Conservation (phyloP, 768 basidiomycete species). For the Rickenella mellea region DNA sequence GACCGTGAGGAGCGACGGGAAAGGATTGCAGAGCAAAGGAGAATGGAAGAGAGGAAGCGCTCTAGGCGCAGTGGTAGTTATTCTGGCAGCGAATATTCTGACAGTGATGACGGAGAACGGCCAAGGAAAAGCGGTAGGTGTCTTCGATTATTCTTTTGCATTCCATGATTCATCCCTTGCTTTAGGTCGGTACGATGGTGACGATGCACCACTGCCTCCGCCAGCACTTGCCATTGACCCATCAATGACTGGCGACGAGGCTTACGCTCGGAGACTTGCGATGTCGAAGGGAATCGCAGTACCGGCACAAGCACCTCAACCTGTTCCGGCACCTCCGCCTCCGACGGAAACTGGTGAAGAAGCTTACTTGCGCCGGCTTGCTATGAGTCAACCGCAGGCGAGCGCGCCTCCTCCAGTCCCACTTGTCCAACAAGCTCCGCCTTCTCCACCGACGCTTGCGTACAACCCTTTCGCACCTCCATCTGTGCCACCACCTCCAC, state of each 20-base stretch:
- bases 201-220: conserved; percentile 20
- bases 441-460: conserved; percentile 45
- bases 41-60: conserved; percentile 39
- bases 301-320: conserved; percentile 2
- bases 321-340: conserved; percentile 4
- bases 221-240: conserved; percentile 31
- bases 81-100: conserved; percentile 56
- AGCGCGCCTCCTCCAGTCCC: conserved; percentile 14
- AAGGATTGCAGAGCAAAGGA: conserved; percentile 28
- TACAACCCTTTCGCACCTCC: conserved; percentile 67
- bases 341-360: conserved; percentile 52
- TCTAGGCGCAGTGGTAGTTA: conserved; percentile 40
- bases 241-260: conserved; percentile 66
- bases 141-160: not conserved
- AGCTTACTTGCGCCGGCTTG: conserved; percentile 53
- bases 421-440: conserved; percentile 20
- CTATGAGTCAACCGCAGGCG: conserved; percentile 36
- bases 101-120: conserved; percentile 56
- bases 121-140: conserved; percentile 58
- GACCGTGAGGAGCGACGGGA: conserved; percentile 70
- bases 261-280: conserved; percentile 66
- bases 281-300: conserved; percentile 33
- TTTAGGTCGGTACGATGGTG: conserved; percentile 33
- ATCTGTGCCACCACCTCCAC: conserved; percentile 43
- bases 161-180: conserved; percentile 6